phyloP scores from a whole-genome alignment of 2,329 filamentous ascomycete genomes.

The Helminthosporium solani region DNA sequence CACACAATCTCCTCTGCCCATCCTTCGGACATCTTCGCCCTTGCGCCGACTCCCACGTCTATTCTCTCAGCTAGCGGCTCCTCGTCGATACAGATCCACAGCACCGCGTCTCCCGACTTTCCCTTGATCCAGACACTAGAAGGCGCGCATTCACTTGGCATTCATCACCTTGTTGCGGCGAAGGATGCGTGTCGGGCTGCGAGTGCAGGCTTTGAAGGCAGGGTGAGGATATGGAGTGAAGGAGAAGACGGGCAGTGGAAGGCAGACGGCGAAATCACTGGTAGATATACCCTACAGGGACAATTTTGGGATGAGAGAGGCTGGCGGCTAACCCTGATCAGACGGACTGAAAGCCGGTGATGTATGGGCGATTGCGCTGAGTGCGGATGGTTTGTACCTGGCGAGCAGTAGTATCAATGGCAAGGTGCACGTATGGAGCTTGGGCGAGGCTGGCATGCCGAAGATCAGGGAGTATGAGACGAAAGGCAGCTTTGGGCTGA shows the following conservation, averaged over 20 bases:
- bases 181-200: constrained; percentile 66
- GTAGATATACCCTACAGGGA: constrained; percentile 30
- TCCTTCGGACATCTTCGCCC: constrained; percentile 77
- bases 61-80: constrained; percentile 84
- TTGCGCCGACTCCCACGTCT: constrained; percentile 71
- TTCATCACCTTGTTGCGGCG: constrained; percentile 80
- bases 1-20: constrained; percentile 89
- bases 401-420: constrained; percentile 88
- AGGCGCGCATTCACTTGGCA: constrained; percentile 81
- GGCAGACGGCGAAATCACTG: constrained; percentile 51
- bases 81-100: constrained; percentile 78
- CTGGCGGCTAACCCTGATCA: constrained; percentile 15
- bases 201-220: constrained; percentile 85
- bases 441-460: constrained; percentile 51
- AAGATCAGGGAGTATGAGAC: constrained; percentile 86
- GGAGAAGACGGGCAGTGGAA: constrained; percentile 55
- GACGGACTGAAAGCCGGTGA: constrained; percentile 65
- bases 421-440: constrained; percentile 84
- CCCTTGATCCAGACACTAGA: constrained; percentile 77
- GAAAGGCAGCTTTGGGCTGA: constrained; percentile 86
- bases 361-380: constrained; percentile 85
- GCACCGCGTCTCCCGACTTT: constrained; percentile 68
- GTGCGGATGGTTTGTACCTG: constrained; percentile 77
- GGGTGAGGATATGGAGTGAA: constrained; percentile 78
- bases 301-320: constrained; percentile 5